Percentiles rank a stretch among this genome's conserved stretches.
Conservation (phyloP, 2,329 filamentous ascomycete genomes). For the Purpureocillium takamizusanense region DNA sequence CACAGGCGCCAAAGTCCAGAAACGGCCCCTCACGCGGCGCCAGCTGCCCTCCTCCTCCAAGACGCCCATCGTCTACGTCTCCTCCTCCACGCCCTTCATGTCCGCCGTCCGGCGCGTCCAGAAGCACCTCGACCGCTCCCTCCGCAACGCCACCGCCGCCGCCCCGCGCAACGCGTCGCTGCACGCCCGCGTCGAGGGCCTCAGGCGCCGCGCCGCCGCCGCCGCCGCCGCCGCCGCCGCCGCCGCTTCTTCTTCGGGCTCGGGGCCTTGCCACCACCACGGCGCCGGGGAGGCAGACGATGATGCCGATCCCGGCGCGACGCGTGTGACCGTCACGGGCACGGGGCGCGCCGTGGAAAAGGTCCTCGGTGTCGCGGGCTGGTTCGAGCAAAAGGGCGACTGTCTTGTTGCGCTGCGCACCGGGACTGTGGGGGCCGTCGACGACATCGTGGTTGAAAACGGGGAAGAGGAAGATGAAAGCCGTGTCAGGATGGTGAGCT, state of each 20-base stretch:
- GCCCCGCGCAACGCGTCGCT: slow-evolving; percentile 39
- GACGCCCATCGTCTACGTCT: slow-evolving; percentile 52
- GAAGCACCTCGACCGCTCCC: slow-evolving; percentile 49
- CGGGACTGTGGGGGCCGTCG: slow-evolving; percentile 54
- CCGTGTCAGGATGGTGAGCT: slow-evolving; percentile 40
- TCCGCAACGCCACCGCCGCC: slow-evolving; percentile 25
- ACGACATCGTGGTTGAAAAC: slow-evolving; percentile 48
- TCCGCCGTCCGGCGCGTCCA: slow-evolving; percentile 56
- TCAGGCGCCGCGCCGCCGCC: slow-evolving; percentile 17
- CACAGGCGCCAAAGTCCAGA: slow-evolving; percentile 38
- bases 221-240: slow-evolving; percentile 9
- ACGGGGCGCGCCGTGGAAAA: slow-evolving; percentile 59
- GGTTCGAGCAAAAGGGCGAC: slow-evolving; percentile 54
- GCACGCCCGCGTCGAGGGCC: slow-evolving; percentile 33
- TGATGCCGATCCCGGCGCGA: slow-evolving; percentile 13
- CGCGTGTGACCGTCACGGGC: slow-evolving; percentile 48
- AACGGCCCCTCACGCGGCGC: slow-evolving; percentile 34
- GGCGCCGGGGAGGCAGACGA: too few relatives aligned
- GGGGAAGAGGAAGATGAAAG: slow-evolving; percentile 27
- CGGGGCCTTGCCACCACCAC: too few relatives aligned
- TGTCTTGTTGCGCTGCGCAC: slow-evolving; percentile 52
- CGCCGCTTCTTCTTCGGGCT: too few relatives aligned
- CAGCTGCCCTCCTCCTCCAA: slow-evolving; percentile 33
- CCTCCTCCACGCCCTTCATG: slow-evolving; percentile 56
- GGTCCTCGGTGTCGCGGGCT: slow-evolving; percentile 51